A percentile compares a stretch with the other conserved stretches of the same genome.
Conservation (phyloP, 2,329 filamentous ascomycete genomes). For the Scleromitrula shiraiana region DNA sequence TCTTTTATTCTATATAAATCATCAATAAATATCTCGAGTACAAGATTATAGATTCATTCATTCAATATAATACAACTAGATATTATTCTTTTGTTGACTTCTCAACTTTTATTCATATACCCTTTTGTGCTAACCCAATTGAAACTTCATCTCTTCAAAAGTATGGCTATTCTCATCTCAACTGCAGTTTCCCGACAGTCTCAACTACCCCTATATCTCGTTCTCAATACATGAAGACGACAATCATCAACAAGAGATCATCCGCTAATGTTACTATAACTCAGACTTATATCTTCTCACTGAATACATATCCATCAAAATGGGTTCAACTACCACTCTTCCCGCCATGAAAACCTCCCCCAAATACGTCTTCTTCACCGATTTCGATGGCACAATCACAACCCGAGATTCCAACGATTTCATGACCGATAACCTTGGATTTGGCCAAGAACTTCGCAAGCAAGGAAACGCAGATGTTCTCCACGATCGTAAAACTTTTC, state of each 20-base stretch:
- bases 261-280: no score
- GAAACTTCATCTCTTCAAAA: neutral
- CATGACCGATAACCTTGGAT: constrained; percentile 89
- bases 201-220: neutral
- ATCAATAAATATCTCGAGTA: no score
- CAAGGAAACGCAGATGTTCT: constrained; percentile 73
- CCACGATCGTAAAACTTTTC: constrained; percentile 61
- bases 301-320: constrained; percentile 1
- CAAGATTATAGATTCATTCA: no score
- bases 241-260: neutral
- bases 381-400: constrained; percentile 96
- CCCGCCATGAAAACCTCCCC: constrained; percentile 61
- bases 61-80: neutral
- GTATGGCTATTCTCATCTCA: neutral
- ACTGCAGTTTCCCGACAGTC: neutral
- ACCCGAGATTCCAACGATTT: constrained; percentile 57
- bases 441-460: constrained; percentile 62
- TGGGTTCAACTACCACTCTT: constrained; percentile 33
- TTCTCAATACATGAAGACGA: no score
- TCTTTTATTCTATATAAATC: no score
- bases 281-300: no score
- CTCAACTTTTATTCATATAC: neutral
- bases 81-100: neutral
- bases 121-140: neutral
- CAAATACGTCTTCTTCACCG: constrained; percentile 95